Base-by-base conservation (phyloP, 2,329 filamentous ascomycete genomes). In the Ophiostoma ulmi region DNA sequence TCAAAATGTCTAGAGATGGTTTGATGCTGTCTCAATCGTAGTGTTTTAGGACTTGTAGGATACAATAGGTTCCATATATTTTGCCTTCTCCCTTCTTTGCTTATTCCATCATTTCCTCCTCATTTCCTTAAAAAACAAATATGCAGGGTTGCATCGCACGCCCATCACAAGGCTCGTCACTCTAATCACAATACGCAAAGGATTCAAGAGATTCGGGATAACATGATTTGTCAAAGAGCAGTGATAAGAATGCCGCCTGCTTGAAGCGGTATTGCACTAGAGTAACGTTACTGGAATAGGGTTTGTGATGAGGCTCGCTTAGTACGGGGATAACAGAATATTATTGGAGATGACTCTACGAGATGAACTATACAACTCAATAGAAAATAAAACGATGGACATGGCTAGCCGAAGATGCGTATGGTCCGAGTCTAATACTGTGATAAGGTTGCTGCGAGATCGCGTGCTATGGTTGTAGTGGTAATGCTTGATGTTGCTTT, bases 111-210 rank as follows among this genome's bases (percentile, higher is more conserved):
- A 26, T 48, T 17, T 13, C 44, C 44, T 48, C 17, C 26, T 26
- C 26, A 26, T 26, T 44, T 17, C 39, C 20, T n/a, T 4, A 7
- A 20, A 52, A 52, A 22, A 10, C 52, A 58, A 22, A 13, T 8
- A 22, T 20, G 26, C 22, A 58, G 52, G 52, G 52, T 58, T 26
- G 52, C 52, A 58, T 58, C 10, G 14, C n/a, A 58, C 52, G 52
- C 52, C 48, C 52, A 26, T 58, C 52, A 58, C 52, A 58, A 58
- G n/a, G n/a, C 52, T 26, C 52, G n/a, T 58, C 52, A 22, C 52
- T n/a, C 52, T 10, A 58, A 1, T 26, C 52, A 58, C n/a, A 26
- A 26, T n/a, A 22, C n/a, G 52, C 52, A n/a, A 58, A 58, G 22
- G 52, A 58, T 41, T 26, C 52, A 22, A 26, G 52, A 58, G 17